Conservation (phyloP, 78 protist species). For the Pigoraptor vietnamica region DNA sequence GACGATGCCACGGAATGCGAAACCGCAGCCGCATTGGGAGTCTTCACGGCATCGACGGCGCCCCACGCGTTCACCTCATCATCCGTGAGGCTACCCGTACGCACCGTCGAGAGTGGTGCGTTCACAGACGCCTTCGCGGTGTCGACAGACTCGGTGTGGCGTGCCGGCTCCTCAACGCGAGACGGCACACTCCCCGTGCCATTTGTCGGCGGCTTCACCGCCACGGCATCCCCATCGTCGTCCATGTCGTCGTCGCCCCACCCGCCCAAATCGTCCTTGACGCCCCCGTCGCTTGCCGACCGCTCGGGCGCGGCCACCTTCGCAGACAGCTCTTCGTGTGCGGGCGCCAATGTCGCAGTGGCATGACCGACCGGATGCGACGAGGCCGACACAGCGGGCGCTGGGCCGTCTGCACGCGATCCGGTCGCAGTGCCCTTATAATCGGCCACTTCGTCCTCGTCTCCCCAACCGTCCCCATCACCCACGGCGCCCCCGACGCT, state of each 20-base stretch:
- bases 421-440: neutral
- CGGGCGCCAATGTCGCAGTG: too few relatives aligned
- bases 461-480: neutral
- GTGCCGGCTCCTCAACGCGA: neutral
- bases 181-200: neutral
- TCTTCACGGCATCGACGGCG: too few relatives aligned
- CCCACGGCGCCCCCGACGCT: neutral
- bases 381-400: neutral
- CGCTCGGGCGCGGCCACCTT: neutral
- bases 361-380: too few relatives aligned
- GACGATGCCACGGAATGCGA: too few relatives aligned
- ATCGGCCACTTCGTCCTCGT: neutral
- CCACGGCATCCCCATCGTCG: neutral
- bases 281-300: neutral
- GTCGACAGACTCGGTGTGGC: too few relatives aligned
- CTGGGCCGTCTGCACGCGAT: neutral
- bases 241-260: neutral
- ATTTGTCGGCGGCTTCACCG: neutral
- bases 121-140: too few relatives aligned
- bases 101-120: too few relatives aligned
- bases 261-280: neutral
- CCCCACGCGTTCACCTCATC: too few relatives aligned
- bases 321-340: neutral
- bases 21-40: too few relatives aligned
- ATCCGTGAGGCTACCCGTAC: too few relatives aligned